These are phyloP conservation scores for Lactifluus volemus DNA, from an alignment of 768 basidiomycete genomes.

Conservation along the genomic window DNA sequence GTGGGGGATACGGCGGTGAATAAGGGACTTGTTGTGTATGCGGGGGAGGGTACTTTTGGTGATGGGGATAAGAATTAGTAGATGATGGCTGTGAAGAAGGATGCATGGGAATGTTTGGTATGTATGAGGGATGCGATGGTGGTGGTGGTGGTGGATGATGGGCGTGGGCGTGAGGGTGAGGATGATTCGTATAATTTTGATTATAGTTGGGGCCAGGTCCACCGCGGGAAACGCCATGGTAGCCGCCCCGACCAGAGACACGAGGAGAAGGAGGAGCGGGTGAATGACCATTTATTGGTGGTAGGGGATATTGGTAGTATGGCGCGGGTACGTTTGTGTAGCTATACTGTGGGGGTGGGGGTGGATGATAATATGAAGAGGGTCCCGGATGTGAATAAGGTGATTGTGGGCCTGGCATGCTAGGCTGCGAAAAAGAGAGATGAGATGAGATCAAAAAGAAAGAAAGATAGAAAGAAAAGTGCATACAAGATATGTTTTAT, in stretches of 20 bases:
- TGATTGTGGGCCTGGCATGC: conserved; percentile 23
- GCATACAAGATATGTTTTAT: background rate
- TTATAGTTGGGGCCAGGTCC: conserved; percentile 33
- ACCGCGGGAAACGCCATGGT: conserved; percentile 25
- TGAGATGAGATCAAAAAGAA: background rate
- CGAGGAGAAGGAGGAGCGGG: conserved; percentile 32
- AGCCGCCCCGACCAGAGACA: conserved; percentile 29
- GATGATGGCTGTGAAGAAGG: conserved; percentile 23
- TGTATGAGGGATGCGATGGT: conserved; percentile 32
- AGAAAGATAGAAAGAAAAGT: background rate
- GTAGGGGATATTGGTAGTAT: conserved; percentile 28
- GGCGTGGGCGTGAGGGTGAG: conserved; percentile 29
- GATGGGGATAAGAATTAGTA: conserved; percentile 23
- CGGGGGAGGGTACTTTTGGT: conserved; percentile 27
- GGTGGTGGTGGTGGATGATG: conserved; percentile 21
- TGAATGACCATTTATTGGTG: conserved; percentile 34
- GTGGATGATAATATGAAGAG: conserved; percentile 25
- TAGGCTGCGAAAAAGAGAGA: background rate
- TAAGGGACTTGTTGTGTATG: conserved; percentile 25
- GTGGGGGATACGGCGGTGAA: conserved; percentile 22
- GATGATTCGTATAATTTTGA: conserved; percentile 29
- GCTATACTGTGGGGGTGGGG: conserved; percentile 22
- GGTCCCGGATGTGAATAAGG: conserved; percentile 29
- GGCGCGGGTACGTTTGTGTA: conserved; percentile 23
- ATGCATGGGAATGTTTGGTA: conserved; percentile 23